Conservation (phyloP, 2,329 filamentous ascomycete genomes). For the Ilyonectria robusta region DNA sequence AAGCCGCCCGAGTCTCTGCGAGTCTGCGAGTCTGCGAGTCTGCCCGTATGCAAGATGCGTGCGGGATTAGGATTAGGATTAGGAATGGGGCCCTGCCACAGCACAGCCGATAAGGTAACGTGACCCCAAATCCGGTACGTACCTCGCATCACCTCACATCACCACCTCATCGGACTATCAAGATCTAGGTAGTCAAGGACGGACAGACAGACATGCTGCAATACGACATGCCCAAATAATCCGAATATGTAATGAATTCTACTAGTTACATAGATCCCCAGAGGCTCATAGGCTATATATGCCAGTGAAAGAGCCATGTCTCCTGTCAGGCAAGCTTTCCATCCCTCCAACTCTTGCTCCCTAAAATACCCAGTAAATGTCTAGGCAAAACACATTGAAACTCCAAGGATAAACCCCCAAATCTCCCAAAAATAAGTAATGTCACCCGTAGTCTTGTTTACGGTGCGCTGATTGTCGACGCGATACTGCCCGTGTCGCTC, state of each 20-base stretch:
- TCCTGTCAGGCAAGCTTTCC: background rate
- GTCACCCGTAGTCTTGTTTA: slow-evolving; percentile 23
- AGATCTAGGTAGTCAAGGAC: too few species aligned
- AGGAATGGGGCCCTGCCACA: slow-evolving; percentile 15
- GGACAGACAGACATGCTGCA: too few species aligned
- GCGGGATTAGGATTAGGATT: slow-evolving; percentile 20
- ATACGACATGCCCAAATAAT: background rate
- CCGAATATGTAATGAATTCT: slow-evolving; percentile 4
- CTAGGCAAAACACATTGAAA: slow-evolving; percentile 28
- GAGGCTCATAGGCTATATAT: slow-evolving; percentile 1
- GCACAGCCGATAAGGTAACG: slow-evolving; percentile 41
- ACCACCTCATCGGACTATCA: background rate
- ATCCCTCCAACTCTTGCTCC: slow-evolving; percentile 15
- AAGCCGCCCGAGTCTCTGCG: slow-evolving; percentile 29
- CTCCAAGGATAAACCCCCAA: slow-evolving; percentile 25
- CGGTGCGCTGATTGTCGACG: slow-evolving; percentile 51
- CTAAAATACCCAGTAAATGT: slow-evolving; percentile 24
- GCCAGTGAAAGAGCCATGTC: slow-evolving; percentile 12
- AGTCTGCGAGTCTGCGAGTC: slow-evolving; percentile 3
- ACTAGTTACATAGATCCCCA: slow-evolving; percentile 3
- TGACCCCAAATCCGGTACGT: slow-evolving; percentile 38
- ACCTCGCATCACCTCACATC: slow-evolving; percentile 9
- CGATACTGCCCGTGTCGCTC: slow-evolving; percentile 56
- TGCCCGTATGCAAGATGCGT: slow-evolving; percentile 5
- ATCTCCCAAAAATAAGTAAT: background rate